Evolutionary conservation across 1,284 basidiomycete genomes (phyloP), one percentile per base, ranked within the genome.

Genomic region (Marasmius fiardii): DNA sequence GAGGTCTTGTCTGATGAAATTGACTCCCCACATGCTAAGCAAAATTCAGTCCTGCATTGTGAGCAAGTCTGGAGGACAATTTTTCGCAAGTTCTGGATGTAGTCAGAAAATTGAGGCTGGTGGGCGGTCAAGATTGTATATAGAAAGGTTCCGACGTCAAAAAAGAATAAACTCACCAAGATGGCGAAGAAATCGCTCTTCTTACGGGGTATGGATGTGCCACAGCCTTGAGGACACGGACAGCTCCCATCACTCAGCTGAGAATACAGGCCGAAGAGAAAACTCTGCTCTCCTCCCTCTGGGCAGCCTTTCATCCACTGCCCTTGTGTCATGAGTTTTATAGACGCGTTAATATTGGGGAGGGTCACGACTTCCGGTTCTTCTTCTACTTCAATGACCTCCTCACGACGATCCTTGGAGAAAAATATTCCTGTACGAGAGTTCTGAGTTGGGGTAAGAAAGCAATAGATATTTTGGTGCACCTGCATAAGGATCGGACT

Each of bases 271-370:
- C 85, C 81, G 72, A 95, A 95, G 53, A 96, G 75, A 69, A 90
- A 91, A 57, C 84, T 85, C 67, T 96, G 93, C 69, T 95, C 93
- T 64, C 86, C 86, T 57, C 91, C 92, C 69, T 95, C 93, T 0
- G 93, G 92, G 69, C 93, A 95, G 8, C 93, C 93, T 68, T 91
- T 93, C 93, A 95, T 95, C 93, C 93, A 96, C 66, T 93, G 86
- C n/a, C 90, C 90, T 68, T 91, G 89, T 21, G 86, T 86, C 80
- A 95, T 83, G 39, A 94, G 71, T 56, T 82, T 82, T 23, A 88
- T 76, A 16, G 71, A 69, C 58, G 81, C 77, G 49, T 70, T 70
- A 14, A 67, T 68, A 44, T 74, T 80, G 2, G 75, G 69, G 23
- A 88, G 66, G 33, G 67, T 59, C 34, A 77, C 72, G 3, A 73